A percentile compares a stretch with the other conserved stretches of the same genome.
phyloP scores from a whole-genome alignment of 1,284 basidiomycete species.

The Marasmius oreades region DNA sequence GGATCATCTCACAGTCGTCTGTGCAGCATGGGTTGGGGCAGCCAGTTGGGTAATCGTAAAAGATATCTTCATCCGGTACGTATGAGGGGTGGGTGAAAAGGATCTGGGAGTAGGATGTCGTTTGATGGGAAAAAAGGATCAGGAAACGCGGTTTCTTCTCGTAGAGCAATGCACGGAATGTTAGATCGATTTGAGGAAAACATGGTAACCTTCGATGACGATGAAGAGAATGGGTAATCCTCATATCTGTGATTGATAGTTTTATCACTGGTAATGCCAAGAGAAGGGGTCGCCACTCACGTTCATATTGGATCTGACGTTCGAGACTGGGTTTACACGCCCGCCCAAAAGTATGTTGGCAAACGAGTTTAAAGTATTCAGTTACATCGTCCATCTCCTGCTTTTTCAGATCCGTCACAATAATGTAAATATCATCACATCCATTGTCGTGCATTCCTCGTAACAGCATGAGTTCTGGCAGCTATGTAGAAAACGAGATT shows the following conservation, averaged over 20 bases:
- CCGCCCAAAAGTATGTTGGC: conserved; percentile 55
- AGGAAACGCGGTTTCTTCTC: conserved; percentile 72
- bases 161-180: conserved; percentile 64
- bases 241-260: conserved; percentile 47
- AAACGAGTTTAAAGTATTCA: conserved; percentile 71
- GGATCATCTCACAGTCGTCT: conserved; percentile 76
- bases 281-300: conserved; percentile 21
- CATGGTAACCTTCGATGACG: conserved; percentile 66
- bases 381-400: conserved; percentile 76
- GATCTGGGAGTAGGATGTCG: conserved; percentile 74
- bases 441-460: conserved; percentile 74
- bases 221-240: conserved; percentile 58
- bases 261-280: conserved; percentile 1
- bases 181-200: conserved; percentile 74
- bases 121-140: conserved; percentile 72
- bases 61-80: conserved; percentile 68
- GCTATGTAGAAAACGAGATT: conserved; percentile 33
- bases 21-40: conserved; percentile 73
- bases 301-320: conserved; percentile 61
- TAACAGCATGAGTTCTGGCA: conserved; percentile 72
- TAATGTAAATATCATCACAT: conserved; percentile 71
- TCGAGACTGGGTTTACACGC: conserved; percentile 63
- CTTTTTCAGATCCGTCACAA: conserved; percentile 71
- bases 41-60: conserved; percentile 70
- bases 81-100: conserved; percentile 67